phyloP scores from a whole-genome alignment of 768 basidiomycete species.

The Leccinum rimulosum region DNA sequence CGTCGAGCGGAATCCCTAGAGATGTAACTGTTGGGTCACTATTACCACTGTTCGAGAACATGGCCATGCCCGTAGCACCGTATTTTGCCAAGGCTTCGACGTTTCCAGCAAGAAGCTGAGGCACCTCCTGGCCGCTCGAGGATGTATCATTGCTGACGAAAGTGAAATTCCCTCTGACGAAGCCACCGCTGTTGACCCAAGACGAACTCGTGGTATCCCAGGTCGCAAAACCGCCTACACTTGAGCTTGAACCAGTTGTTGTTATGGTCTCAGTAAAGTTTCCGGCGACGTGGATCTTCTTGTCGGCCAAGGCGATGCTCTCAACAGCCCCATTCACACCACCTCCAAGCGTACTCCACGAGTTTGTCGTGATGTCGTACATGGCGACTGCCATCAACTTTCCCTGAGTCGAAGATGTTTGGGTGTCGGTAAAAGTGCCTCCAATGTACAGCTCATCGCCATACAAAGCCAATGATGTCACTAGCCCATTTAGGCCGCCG shows the following conservation, averaged over 20 bases:
- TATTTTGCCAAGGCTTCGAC: conserved; percentile 54
- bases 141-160: conserved; percentile 68
- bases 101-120: conserved; percentile 71
- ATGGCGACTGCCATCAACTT: conserved; percentile 59
- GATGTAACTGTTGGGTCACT: conserved; percentile 58
- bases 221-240: conserved; percentile 63
- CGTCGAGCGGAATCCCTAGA: conserved; percentile 55
- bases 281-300: conserved; percentile 65
- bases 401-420: conserved; percentile 48
- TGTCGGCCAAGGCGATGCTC: conserved; percentile 48
- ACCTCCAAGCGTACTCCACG: conserved; percentile 67
- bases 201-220: conserved; percentile 60
- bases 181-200: conserved; percentile 78
- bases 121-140: conserved; percentile 33
- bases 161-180: conserved; percentile 66
- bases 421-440: conserved; percentile 81
- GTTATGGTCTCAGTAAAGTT: conserved; percentile 60
- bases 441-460: conserved; percentile 76
- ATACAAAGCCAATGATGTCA: conserved; percentile 62
- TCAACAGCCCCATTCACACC: conserved; percentile 80
- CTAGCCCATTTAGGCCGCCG: conserved; percentile 78
- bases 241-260: conserved; percentile 34
- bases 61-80: conserved; percentile 78
- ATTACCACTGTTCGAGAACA: conserved; percentile 65
- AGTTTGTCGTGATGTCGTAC: conserved; percentile 63